Conservation (phyloP, 345 rosid genomes). For the Eucalyptus sp. region DNA sequence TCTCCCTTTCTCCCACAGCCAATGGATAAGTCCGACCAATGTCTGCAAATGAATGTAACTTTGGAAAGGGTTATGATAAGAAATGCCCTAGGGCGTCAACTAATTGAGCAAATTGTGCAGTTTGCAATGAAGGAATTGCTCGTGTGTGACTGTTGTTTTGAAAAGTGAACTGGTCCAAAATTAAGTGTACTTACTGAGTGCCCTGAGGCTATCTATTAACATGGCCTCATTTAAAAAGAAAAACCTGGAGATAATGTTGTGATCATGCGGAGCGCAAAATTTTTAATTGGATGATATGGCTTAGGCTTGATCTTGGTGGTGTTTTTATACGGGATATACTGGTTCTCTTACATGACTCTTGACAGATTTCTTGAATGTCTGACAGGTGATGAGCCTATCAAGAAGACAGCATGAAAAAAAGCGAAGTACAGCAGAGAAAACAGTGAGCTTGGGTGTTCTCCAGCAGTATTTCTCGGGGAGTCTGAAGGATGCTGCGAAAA, state of each 20-base stretch:
- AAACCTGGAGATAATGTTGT: not conserved
- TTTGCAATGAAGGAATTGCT: not conserved
- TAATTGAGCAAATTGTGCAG: not conserved
- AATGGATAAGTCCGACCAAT: not conserved
- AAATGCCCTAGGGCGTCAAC: not conserved
- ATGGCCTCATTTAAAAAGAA: not conserved
- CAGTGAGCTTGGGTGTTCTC: constrained; percentile 75
- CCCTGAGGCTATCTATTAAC: not conserved
- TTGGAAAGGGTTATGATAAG: not conserved
- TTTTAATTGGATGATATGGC: not conserved
- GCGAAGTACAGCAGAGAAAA: constrained; percentile 72
- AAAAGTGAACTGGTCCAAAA: not conserved
- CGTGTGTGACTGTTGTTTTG: not conserved
- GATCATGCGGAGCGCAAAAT: not conserved
- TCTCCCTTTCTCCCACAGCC: not conserved
- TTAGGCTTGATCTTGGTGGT: not conserved
- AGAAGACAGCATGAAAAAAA: constrained; percentile 51
- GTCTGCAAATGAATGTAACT: not conserved
- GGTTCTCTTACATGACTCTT: not conserved
- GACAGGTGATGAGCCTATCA: constrained; percentile 24
- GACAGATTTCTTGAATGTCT: not conserved
- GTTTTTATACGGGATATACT: not conserved
- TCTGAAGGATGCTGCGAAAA: constrained; percentile 91
- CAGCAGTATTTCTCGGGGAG: constrained; percentile 89
- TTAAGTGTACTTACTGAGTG: not conserved